These are phyloP conservation scores for Telfairia occidentalis DNA, from an alignment of 331 rosid genomes.

Conservation along the genomic window DNA sequence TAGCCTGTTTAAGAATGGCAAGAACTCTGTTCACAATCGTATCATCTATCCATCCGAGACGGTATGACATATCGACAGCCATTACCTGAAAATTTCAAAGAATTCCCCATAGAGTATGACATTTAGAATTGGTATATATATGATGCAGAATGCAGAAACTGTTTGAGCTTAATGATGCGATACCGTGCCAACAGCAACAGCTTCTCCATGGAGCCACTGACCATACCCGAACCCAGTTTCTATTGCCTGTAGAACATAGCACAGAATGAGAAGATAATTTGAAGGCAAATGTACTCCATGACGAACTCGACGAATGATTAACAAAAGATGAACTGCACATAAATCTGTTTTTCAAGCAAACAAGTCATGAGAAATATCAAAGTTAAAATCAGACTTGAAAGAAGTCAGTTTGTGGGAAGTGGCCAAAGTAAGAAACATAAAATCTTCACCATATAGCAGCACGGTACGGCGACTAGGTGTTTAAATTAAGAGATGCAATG, in stretches of 20 bases:
- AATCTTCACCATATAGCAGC: background rate
- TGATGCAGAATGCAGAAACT: conserved; percentile 1
- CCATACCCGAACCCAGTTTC: conserved; percentile 86
- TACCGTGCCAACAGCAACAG: conserved; percentile 97
- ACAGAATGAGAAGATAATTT: conserved; percentile 10
- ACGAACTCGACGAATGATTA: background rate
- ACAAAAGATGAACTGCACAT: background rate
- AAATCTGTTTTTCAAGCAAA: background rate
- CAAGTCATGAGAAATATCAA: background rate
- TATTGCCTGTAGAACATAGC: conserved; percentile 51
- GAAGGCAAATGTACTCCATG: background rate
- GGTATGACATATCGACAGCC: conserved; percentile 91
- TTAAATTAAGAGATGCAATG: background rate
- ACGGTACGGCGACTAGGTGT: background rate
- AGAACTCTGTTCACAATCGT: conserved; percentile 61
- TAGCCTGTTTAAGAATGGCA: conserved; percentile 49
- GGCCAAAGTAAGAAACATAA: background rate
- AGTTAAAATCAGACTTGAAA: background rate
- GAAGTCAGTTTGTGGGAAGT: background rate
- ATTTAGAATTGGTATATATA: background rate
- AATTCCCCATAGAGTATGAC: conserved; percentile 14
- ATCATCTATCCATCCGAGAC: conserved; percentile 93
- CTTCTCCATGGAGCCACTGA: conserved; percentile 97
- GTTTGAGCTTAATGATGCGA: conserved; percentile 6
- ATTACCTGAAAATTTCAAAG: conserved; percentile 46